Conservation (phyloP, 2,329 filamentous ascomycete species). For the Raffaelea deltoideospora region DNA sequence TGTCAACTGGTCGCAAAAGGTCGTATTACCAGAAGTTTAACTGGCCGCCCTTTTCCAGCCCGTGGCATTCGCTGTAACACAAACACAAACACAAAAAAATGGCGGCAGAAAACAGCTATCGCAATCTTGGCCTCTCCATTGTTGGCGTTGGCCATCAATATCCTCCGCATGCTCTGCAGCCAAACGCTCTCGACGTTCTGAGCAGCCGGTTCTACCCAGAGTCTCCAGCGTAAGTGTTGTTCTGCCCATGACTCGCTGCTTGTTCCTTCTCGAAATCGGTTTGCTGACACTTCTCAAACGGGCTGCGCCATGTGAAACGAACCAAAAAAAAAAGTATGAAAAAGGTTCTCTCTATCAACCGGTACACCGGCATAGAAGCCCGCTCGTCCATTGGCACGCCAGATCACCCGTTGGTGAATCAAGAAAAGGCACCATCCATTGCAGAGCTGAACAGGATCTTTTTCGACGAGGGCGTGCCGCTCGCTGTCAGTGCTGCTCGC, state of each 20-base stretch:
- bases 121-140: constrained; percentile 44
- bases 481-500: constrained; percentile 37
- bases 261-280: not conserved
- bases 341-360: constrained; percentile 48
- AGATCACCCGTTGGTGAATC: constrained; percentile 47
- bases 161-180: constrained; percentile 36
- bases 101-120: constrained; percentile 25
- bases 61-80: too few species aligned
- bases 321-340: too few species aligned
- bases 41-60: too few species aligned
- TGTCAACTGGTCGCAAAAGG: too few species aligned
- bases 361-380: constrained; percentile 47
- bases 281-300: not conserved
- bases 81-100: constrained; percentile 14
- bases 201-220: constrained; percentile 43
- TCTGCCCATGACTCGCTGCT: too few species aligned
- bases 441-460: constrained; percentile 38
- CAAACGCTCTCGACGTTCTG: constrained; percentile 35
- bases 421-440: constrained; percentile 36
- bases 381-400: constrained; percentile 46
- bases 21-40: too few species aligned
- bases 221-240: constrained; percentile 37
- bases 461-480: constrained; percentile 39
- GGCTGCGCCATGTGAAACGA: too few species aligned
- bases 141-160: constrained; percentile 45